These are phyloP conservation scores for Bryum argenteum DNA, from an alignment of 225 moss, liverwort and hornwort species.

Conservation along the genomic window DNA sequence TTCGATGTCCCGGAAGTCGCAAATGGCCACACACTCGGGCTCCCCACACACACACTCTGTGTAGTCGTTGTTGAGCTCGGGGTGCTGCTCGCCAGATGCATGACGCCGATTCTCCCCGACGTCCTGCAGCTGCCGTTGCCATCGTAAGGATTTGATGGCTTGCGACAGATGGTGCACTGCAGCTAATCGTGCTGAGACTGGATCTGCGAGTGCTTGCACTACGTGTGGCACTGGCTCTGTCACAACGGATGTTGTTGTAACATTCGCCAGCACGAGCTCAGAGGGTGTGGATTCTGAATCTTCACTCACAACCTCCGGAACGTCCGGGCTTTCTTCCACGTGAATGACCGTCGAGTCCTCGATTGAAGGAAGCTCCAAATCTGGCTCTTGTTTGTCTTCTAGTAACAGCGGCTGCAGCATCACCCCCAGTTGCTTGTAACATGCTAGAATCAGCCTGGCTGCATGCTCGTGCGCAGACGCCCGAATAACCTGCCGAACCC, in stretches of 20 bases:
- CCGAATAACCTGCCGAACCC: conserved; percentile 61
- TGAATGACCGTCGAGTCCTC: conserved; percentile 16
- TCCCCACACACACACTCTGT: conserved; percentile 95
- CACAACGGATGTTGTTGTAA: conserved; percentile 36
- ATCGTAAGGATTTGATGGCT: conserved; percentile 86
- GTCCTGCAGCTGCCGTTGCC: conserved; percentile 90
- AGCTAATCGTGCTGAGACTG: conserved; percentile 80
- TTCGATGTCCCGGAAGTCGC: conserved; percentile 87
- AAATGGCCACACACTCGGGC: conserved; percentile 86
- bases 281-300: conserved; percentile 23
- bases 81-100: conserved; percentile 33
- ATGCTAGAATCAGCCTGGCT: conserved; percentile 85
- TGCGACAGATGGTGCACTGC: conserved; percentile 96
- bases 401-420: conserved; percentile 77
- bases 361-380: conserved; percentile 65
- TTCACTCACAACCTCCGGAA: conserved; percentile 27
- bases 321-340: conserved; percentile 24
- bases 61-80: conserved; percentile 47
- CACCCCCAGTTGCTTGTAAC: conserved; percentile 85
- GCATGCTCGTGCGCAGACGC: conserved; percentile 98
- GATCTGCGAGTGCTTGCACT: conserved; percentile 65
- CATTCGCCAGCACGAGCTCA: conserved; percentile 44
- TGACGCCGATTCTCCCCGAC: conserved; percentile 56
- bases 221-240: conserved; percentile 58
- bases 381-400: conserved; percentile 55